Base-by-base conservation (phyloP, 2,329 filamentous ascomycete genomes). In the Annulohypoxylon truncatum region DNA sequence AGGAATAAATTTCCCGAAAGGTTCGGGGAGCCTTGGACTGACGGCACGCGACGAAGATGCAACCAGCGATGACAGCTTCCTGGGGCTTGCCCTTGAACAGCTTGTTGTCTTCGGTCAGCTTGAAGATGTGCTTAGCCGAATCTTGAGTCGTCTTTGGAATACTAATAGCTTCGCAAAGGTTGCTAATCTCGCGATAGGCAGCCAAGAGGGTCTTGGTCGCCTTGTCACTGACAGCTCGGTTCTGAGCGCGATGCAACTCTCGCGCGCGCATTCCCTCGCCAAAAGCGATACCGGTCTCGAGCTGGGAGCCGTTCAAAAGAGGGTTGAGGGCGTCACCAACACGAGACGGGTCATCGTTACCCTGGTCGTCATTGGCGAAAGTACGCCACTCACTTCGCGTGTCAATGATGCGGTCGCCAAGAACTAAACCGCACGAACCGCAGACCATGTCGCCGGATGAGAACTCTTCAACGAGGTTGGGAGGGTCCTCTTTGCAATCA, bases 341-440 rank as follows among this genome's bases (percentile, higher is more conserved):
- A 93, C 96, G 96, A 64, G 94, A 97, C 3, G 96, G 96, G 72
- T 99, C 96, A 74, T 98, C 96, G 76, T 92, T 94, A 75, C 93
- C 93, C 79, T 97, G 93, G 78, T 99, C 96, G 76, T 99, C 96
- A 78, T 98, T 98, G 77, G 94, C 94, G 82, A 99, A 99, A 0
- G 96, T 99, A 77, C 96, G 93, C 96, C 96, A 99, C 82, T 99
- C 96, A 50, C 94, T 97, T 68, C 96, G 92, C 66, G 93, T 96
- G 77, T 99, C 96, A 76, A 99, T 94, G 77, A 96, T 94, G 71
- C 93, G 91, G 75, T 95, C 92, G 65, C 92, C 92, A 28, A 99
- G 87, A 4, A 99, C 96, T 31, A 97, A 85, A 35, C 96, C 96
- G 75, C 96, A 99, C 67, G 91, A 93, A 63, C 87, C 92, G 78